Conservation (phyloP, 306 rosid genomes). For the Acacia confusa region DNA sequence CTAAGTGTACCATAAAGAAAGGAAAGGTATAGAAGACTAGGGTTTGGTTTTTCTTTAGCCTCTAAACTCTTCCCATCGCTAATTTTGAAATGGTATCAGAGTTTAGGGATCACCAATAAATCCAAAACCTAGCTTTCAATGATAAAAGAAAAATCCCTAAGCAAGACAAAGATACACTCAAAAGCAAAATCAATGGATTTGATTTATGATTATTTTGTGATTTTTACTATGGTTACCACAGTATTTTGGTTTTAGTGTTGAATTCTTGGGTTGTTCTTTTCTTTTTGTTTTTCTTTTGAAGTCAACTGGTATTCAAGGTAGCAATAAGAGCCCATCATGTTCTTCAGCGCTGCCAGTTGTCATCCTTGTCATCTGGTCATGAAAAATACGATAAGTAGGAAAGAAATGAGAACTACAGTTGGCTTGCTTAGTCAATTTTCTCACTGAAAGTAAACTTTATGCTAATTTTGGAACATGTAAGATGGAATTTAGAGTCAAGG, state of each 20-base stretch:
- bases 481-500: too few relatives aligned
- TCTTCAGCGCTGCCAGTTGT: not conserved
- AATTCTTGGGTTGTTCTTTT: not conserved
- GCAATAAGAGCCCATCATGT: not conserved
- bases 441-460: too few relatives aligned
- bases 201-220: not conserved
- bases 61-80: not conserved
- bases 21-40: not conserved
- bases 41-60: not conserved
- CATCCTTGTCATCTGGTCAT: too few relatives aligned
- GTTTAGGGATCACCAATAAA: not conserved
- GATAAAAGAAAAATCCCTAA: not conserved
- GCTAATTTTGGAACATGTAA: too few relatives aligned
- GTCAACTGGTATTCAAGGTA: not conserved
- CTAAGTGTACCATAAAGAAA: not conserved
- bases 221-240: not conserved
- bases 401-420: too few relatives aligned
- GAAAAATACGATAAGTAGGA: too few relatives aligned
- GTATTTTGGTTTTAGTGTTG: not conserved
- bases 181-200: not conserved
- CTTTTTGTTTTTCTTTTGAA: too few relatives aligned
- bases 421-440: too few relatives aligned
- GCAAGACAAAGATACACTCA: not conserved
- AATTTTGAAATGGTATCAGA: not conserved
- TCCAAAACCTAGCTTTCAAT: not conserved